phyloP scores from a whole-genome alignment of 1,284 basidiomycete species.

The Marasmius fiardii region DNA sequence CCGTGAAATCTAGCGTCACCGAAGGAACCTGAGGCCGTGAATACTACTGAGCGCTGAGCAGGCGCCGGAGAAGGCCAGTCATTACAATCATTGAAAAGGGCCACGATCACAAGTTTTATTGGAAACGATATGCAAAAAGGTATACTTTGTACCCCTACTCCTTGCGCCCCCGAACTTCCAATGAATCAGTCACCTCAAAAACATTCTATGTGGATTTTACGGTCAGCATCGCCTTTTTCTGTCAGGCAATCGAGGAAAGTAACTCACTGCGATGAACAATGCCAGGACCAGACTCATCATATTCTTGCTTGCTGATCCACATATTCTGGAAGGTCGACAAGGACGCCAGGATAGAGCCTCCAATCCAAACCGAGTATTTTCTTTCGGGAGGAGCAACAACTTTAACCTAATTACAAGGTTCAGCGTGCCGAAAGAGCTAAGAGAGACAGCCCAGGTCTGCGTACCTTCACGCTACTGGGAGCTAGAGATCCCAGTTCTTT shows the following conservation, averaged over 20 bases:
- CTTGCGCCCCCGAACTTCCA: not conserved
- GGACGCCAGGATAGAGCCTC: constrained; percentile 1
- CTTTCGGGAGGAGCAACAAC: constrained; percentile 3
- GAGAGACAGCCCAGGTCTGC: constrained; percentile 18
- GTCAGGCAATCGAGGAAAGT: not conserved
- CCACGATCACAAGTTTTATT: no score
- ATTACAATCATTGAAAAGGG: no score
- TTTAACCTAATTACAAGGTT: not conserved
- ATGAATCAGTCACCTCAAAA: not conserved
- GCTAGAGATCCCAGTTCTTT: constrained; percentile 75
- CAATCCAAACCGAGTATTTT: constrained; percentile 7
- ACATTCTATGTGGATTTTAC: constrained; percentile 10
- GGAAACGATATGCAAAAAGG: no score
- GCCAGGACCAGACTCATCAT: constrained; percentile 6
- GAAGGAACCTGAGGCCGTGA: no score
- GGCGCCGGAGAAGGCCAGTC: no score
- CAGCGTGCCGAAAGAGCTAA: not conserved
- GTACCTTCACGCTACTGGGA: constrained; percentile 66
- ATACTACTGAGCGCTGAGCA: no score
- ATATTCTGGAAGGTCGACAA: constrained; percentile 7
- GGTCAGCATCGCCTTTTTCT: not conserved
- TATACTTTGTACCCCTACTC: not conserved
- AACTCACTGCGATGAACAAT: constrained; percentile 8
- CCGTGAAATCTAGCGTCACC: no score
- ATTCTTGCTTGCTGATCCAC: constrained; percentile 4